phyloP scores from a whole-genome alignment of 1,139 yeast genomes.

The Pichia sp. region DNA sequence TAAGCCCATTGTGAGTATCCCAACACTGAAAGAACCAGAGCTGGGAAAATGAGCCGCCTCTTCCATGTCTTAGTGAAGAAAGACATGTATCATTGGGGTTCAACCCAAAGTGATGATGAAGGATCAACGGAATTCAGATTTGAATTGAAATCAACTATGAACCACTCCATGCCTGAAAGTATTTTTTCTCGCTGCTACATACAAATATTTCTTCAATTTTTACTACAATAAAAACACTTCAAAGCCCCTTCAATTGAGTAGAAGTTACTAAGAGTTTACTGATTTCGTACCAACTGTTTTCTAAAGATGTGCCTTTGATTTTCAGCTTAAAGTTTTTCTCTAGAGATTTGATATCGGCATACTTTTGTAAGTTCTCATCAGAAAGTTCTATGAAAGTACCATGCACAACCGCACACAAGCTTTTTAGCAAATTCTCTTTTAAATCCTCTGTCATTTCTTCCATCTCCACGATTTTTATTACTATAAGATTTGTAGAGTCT shows the following conservation, averaged over 20 bases:
- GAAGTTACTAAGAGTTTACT: constrained; percentile 20
- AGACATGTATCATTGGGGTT: not conserved
- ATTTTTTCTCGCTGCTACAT: not conserved
- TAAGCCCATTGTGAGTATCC: constrained; percentile 28
- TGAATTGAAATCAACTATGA: too few relatives aligned
- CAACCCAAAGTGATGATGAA: not conserved
- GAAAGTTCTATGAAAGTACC: constrained; percentile 31
- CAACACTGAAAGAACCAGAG: constrained; percentile 18
- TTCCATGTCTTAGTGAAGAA: not conserved
- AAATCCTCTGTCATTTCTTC: constrained; percentile 11
- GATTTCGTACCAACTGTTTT: constrained; percentile 15
- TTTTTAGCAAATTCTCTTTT: constrained; percentile 1
- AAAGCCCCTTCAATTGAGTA: constrained; percentile 26
- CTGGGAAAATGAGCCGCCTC: constrained; percentile 16
- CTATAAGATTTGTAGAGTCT: constrained; percentile 16
- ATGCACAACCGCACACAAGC: constrained; percentile 21
- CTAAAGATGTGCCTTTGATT: constrained; percentile 31
- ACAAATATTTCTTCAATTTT: not conserved
- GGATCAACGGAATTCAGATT: too few relatives aligned
- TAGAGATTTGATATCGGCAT: constrained; percentile 31
- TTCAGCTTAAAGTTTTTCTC: constrained; percentile 26
- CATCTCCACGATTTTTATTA: constrained; percentile 27
- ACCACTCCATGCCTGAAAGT: not conserved
- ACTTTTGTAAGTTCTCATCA: constrained; percentile 28
- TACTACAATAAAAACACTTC: not conserved